Base-by-base conservation (phyloP, 106 monocot species). In the Acorus calamus region DNA sequence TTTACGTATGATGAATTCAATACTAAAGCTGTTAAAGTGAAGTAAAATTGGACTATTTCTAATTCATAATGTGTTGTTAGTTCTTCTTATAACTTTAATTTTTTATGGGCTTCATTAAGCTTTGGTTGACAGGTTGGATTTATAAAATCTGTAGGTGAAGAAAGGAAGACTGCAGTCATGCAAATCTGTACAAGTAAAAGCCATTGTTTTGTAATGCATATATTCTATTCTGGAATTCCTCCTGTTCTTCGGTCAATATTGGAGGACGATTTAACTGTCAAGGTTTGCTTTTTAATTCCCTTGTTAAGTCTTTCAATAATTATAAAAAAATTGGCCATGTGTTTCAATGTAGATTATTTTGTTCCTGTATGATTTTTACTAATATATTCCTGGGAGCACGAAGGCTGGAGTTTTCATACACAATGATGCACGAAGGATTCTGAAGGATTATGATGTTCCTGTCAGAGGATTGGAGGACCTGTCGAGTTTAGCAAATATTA, bases 221-320 rank as follows among this genome's bases (percentile, higher is more conserved):
- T 87, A 3, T 73, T 85, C 70, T 83, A 96, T 73, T 82, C 84
- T 73, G 94, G 94, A 55, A 83, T 96, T 62, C 87, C 94, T 61
- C 68, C 82, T 50, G 57, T 44, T 50, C 60, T 96, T 44, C 81
- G 79, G 60, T 81, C 70, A 60, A 59, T 96, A 57, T 65, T 96
- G 71, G 90, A 84, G 49, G 84, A 90, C 72, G 14, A 41, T 42
- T 90, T 82, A 62, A 72, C 70, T 52, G 42, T 80, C 58, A 96
- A 96, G 90, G 94, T 96, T 2, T 60, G 28, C 59, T 3, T 48
- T 14, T 56, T 60, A 58, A 4, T 56, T 3, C 56, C 12, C 56
- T 14, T 63, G 14, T 5, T 51, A 47, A 48, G 9, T 6, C 42
- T 55, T 3, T 55, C 11, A 13, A 45, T 8, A 41, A 42, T 69